Base-by-base conservation (phyloP, 192 early-diverging fungal species). In the Coemansia umbellata region DNA sequence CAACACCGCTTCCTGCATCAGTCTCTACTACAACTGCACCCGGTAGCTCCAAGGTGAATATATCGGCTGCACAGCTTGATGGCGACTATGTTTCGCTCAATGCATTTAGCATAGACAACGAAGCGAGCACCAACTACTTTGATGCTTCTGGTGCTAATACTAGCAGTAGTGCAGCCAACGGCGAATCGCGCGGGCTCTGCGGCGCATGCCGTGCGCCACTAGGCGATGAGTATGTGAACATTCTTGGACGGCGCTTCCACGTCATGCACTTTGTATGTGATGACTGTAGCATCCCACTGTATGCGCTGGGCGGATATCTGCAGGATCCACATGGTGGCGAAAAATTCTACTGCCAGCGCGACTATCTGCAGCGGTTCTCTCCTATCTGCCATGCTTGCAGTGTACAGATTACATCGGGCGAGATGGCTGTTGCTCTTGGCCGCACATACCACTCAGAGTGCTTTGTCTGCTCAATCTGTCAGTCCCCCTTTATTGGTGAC, bases 401-500 rank as follows among this genome's bases (percentile, higher is more conserved):
- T 49, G 63, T 77, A 47, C 74, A 60, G 36, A 77, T 77, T 26
- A 77, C 74, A 2, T 70, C 74, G 15, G 74, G 74, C 37, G 74
- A 77, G 36, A 77, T 77, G 74, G 68, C 43, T 14, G 63, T 77
- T 27, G 74, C 74, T 8, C 51, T 77, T 39, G 74, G 74, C 36
- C 74, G 66, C 42, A 77, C 66, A 8, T 77, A 77, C 42, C 74
- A 77, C 32, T 69, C 68, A 23, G 74, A 77, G 23, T 77, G 74
- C 41, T 70, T 77, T 58, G 74, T 77, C 26, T 77, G 74, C 47
- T 70, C 74, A 3, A 77, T 77, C 40, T 77, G 74, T 59, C 74
- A 70, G 68, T 68, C 75, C 23, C 75, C 75, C 5, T 78, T 78
- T 55, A 60, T 62, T 37, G 75, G 69, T 55, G 75, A 78, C 37